Base-by-base conservation (phyloP, 192 early-diverging fungal species). In the Cetraspora pellucida region DNA sequence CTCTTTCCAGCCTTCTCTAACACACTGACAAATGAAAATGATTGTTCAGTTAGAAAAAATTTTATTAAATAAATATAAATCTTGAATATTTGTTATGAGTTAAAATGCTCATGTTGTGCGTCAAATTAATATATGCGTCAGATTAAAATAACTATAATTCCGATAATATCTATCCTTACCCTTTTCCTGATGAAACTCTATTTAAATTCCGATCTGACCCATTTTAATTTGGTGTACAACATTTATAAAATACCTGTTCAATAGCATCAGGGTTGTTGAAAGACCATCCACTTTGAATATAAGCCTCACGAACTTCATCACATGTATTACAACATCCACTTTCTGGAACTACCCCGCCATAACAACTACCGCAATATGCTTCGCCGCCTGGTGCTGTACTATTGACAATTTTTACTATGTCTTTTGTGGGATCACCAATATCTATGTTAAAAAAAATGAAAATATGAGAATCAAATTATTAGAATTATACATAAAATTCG, bases 301-400 rank as follows among this genome's bases (percentile, higher is more conserved):
- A 97, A 1, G 95, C 94, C 78, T 92, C 86, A 49, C 91, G 84
- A 30, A 99, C 95, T 19, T 95, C 94, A 19, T 94, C 92, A 80
- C 97, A 99, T 2, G 94, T 95, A 79, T 97, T 95, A 81, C 97
- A 98, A 86, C 97, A 99, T 25, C 92, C 92, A 66, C 84, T 85
- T 16, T 80, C 84, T 2, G 93, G 91, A 14, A 83, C 60, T 25
- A 74, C 68, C 11, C 89, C 96, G 55, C 95, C 95, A 77, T 95
- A 97, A 85, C 97, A 99, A 61, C 86, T 85, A 21, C 97, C 96
- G 81, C 96, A 98, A 77, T 95, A 90, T 55, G 79, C 69, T 64
- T 71, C 63, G 44, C 81, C 75, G 74, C 59, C 57, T 54, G 80
- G 23, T 75, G 74, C 49, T 77, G 77, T 61, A 28, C 37, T 50